These are phyloP conservation scores for Acanthamoeba triangularis DNA, from an alignment of 208 protist genomes.

Conservation along the genomic window DNA sequence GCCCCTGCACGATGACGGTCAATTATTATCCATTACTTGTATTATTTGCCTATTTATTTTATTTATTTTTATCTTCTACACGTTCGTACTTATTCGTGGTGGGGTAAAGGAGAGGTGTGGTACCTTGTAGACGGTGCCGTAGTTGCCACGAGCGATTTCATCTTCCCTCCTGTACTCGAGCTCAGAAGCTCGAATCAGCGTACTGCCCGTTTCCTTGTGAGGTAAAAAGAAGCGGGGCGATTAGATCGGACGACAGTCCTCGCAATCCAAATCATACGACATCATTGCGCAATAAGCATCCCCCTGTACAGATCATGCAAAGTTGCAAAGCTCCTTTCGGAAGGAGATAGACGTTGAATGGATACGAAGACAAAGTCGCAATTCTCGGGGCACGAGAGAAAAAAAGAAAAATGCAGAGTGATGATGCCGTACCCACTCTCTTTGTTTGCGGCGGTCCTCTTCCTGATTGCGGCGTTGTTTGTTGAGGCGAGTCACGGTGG, in stretches of 20 bases:
- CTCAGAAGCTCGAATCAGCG: background rate
- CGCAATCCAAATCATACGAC: background rate
- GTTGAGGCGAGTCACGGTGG: constrained; percentile 18
- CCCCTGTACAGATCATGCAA: too few relatives aligned
- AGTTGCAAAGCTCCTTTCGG: too few relatives aligned
- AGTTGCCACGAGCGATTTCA: constrained; percentile 1
- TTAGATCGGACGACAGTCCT: background rate
- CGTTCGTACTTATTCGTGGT: too few relatives aligned
- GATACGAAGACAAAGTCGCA: background rate
- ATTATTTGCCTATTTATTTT: background rate
- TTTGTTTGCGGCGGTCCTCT: background rate
- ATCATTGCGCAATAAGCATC: background rate
- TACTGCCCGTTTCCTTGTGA: constrained; percentile 17
- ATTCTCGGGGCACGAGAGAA: background rate
- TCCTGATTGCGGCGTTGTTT: background rate
- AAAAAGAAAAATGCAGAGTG: background rate
- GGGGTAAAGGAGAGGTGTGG: background rate
- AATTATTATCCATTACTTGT: background rate
- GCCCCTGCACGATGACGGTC: background rate
- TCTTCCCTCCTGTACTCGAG: constrained; percentile 17
- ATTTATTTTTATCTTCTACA: too few relatives aligned
- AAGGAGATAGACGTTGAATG: too few relatives aligned
- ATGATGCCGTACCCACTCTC: background rate
- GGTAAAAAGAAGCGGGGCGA: background rate
- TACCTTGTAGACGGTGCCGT: constrained; percentile 41